A percentile compares a stretch with the other conserved stretches of the same genome.
Conservation (phyloP, 2,329 filamentous ascomycete genomes). For the Tolypocladium pustulatum region DNA sequence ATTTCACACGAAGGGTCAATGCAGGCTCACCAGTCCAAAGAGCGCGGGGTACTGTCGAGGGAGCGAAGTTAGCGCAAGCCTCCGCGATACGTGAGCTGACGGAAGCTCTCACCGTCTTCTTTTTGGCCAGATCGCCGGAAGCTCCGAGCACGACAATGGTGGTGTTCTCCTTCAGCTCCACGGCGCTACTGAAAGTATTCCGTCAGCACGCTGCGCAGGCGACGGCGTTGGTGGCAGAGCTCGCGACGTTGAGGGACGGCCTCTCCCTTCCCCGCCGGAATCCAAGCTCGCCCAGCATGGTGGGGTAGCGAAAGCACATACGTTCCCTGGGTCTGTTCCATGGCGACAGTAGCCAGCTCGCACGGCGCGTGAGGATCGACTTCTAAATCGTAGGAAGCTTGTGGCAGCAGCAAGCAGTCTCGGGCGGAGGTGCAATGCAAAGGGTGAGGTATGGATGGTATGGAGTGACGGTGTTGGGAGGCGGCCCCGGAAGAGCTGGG, state of each 20-base stretch:
- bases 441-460: background rate
- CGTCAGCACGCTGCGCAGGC: background rate
- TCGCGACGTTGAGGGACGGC: background rate
- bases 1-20: background rate
- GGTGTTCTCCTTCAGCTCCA: slow-evolving; percentile 98
- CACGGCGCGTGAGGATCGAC: slow-evolving; percentile 2
- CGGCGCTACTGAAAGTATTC: slow-evolving; percentile 42
- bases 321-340: slow-evolving; percentile 7
- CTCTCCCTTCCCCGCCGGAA: background rate
- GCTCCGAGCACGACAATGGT: slow-evolving; percentile 93
- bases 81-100: slow-evolving; percentile 6
- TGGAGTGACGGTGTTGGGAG: background rate
- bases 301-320: slow-evolving; percentile 7
- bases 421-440: background rate
- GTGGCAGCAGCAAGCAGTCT: background rate
- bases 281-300: slow-evolving; percentile 5
- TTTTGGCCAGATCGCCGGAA: slow-evolving; percentile 96
- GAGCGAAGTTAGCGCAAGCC: slow-evolving; percentile 10
- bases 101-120: slow-evolving; percentile 74
- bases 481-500: slow-evolving; percentile 7
- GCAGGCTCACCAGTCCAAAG: slow-evolving; percentile 78
- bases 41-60: slow-evolving; percentile 74
- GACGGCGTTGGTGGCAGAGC: background rate
- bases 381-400: background rate
- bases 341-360: slow-evolving; percentile 6